Conservation (phyloP, 2,329 filamentous ascomycete species). For the Monosporascus sp. region DNA sequence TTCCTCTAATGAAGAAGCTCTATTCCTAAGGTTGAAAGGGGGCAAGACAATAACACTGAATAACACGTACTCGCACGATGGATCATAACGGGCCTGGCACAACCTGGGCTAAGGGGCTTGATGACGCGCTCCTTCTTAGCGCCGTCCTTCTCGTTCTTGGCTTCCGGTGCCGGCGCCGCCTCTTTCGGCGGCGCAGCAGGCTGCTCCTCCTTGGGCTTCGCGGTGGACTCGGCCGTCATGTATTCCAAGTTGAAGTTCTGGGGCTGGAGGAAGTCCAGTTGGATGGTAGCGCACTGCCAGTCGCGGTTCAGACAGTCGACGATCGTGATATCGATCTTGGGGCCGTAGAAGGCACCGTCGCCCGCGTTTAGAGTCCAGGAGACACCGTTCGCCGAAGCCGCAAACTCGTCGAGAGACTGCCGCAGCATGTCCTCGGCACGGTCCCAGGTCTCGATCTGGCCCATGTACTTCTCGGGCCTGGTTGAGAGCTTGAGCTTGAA, state of each 20-base stretch:
- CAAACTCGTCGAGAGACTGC: slow-evolving; percentile 74
- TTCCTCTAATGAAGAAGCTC: too few species aligned
- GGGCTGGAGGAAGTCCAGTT: slow-evolving; percentile 84
- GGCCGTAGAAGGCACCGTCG: slow-evolving; percentile 96
- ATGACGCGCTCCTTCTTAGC: slow-evolving; percentile 27
- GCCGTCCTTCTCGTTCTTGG: slow-evolving; percentile 39
- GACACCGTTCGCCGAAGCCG: slow-evolving; percentile 47
- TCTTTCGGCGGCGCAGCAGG: slow-evolving; percentile 15
- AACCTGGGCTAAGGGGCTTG: slow-evolving; percentile 59
- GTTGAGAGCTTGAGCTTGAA: slow-evolving; percentile 97
- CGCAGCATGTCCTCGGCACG: slow-evolving; percentile 78
- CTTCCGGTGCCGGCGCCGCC: slow-evolving; percentile 22
- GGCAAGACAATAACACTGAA: too few species aligned
- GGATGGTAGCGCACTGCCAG: slow-evolving; percentile 88
- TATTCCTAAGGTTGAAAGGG: too few species aligned
- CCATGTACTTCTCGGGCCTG: slow-evolving; percentile 81
- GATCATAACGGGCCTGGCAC: slow-evolving; percentile 79
- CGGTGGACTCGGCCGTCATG: slow-evolving; percentile 64
- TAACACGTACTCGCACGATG: slow-evolving; percentile 58
- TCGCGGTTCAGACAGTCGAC: slow-evolving; percentile 80
- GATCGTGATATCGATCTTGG: slow-evolving; percentile 97
- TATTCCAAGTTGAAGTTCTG: slow-evolving; percentile 86
- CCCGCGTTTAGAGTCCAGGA: slow-evolving; percentile 90
- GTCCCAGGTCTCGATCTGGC: slow-evolving; percentile 83
- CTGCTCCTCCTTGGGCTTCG: slow-evolving; percentile 30